These are phyloP conservation scores for Phascolomyces articulosus DNA, from an alignment of 371 early-diverging fungal species.

Conservation along the genomic window DNA sequence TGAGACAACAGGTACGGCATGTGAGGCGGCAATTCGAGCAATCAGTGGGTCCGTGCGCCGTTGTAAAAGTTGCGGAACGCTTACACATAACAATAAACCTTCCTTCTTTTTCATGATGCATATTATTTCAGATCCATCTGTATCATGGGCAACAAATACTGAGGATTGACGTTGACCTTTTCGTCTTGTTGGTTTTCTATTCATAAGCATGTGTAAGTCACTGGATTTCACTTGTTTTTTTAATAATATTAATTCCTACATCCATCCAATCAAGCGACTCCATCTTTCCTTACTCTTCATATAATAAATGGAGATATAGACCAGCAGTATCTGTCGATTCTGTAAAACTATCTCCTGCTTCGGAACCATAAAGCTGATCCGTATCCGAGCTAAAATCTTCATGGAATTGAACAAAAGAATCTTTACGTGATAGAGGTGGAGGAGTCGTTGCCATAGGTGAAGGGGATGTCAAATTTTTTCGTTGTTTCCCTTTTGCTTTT, in stretches of 20 bases:
- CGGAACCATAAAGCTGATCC: constrained; percentile 14
- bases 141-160: constrained; percentile 17
- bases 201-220: neutral
- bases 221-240: too few species aligned
- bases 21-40: constrained; percentile 6
- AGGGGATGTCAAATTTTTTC: neutral
- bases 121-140: constrained; percentile 13
- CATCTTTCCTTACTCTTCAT: constrained; percentile 9
- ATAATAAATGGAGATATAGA: constrained; percentile 2
- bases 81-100: neutral
- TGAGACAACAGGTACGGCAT: constrained; percentile 14
- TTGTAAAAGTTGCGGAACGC: constrained; percentile 3
- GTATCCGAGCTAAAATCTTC: constrained; percentile 20
- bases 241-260: too few species aligned
- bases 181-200: constrained; percentile 10
- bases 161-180: neutral
- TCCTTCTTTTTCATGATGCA: constrained; percentile 21
- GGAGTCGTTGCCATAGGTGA: constrained; percentile 9
- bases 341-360: constrained; percentile 15
- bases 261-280: too few species aligned
- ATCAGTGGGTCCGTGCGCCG: constrained; percentile 1
- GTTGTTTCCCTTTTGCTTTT: constrained; percentile 9
- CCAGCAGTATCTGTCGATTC: constrained; percentile 9
- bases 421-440: constrained; percentile 12
- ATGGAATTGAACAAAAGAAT: constrained; percentile 13